Percentiles rank a stretch among this genome's conserved stretches.
Conservation (phyloP, 164 flowering plant genomes). For the Akebia trifoliata region DNA sequence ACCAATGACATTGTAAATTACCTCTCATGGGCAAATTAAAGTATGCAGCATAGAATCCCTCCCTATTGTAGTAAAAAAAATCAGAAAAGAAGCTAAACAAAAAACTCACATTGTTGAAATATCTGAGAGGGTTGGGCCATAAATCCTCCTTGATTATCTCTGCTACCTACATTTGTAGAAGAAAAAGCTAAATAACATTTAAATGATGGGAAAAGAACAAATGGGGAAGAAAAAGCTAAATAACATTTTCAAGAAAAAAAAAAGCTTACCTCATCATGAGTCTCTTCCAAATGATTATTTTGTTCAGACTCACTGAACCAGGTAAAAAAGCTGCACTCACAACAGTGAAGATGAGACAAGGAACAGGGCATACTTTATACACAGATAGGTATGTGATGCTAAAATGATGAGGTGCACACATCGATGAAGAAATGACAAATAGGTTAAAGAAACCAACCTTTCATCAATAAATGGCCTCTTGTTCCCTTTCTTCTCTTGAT, state of each 20-base stretch:
- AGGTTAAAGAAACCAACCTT: conserved; percentile 22
- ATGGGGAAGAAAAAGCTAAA: background rate
- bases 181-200: background rate
- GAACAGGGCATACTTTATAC: background rate
- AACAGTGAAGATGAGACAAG: background rate
- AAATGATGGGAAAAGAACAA: background rate
- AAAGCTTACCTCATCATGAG: conserved; percentile 39
- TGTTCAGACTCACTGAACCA: conserved; percentile 45
- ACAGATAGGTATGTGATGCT: background rate
- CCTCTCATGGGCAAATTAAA: background rate
- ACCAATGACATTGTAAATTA: conserved; percentile 9
- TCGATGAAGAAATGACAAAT: background rate
- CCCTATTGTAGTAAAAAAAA: no score
- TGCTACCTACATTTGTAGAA: conserved; percentile 35
- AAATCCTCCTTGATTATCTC: conserved; percentile 53
- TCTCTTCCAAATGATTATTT: conserved; percentile 29
- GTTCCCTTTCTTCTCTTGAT: conserved; percentile 39
- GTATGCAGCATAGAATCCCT: background rate
- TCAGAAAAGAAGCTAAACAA: background rate
- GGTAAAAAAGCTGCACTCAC: conserved; percentile 43
- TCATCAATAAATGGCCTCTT: conserved; percentile 35
- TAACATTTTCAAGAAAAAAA: background rate
- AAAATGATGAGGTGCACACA: background rate
- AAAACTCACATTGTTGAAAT: conserved; percentile 39
- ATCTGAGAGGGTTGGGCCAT: conserved; percentile 55